Evolutionary conservation across 345 rosid genomes (phyloP).

Genomic region (Gossypium herbaceum): DNA sequence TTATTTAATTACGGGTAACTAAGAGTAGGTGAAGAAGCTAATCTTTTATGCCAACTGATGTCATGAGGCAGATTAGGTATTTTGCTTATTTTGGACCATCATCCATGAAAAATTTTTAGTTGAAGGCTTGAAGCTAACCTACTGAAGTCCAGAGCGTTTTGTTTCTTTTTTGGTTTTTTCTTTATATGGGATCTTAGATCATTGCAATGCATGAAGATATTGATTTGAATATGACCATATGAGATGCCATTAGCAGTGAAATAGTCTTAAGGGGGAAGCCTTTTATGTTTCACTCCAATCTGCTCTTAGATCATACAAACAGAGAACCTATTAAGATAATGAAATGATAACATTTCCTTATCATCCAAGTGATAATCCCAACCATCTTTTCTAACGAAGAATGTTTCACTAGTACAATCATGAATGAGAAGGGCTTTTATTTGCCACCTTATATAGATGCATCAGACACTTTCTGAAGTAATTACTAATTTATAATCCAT

Average conservation of each 20-base stretch:
- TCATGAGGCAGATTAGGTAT: not conserved
- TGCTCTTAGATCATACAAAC: no score
- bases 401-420: not conserved
- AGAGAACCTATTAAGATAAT: no score
- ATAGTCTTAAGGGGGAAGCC: no score
- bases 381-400: not conserved
- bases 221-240: no score
- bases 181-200: not conserved
- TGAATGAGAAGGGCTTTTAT: not conserved
- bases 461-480: not conserved
- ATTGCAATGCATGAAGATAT: not conserved
- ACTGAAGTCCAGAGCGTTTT: not conserved
- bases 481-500: not conserved
- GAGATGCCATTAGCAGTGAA: no score
- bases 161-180: not conserved
- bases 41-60: conserved; percentile 1
- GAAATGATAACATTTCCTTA: no score
- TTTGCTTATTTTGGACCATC: not conserved
- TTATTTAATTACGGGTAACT: not conserved
- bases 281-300: no score
- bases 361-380: not conserved
- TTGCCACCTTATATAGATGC: not conserved
- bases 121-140: not conserved
- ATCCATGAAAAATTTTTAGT: not conserved
- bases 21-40: conserved; percentile 4